Evolutionary conservation across 768 basidiomycete genomes (phyloP), one percentile per base, ranked within the genome.

Genomic region (Tricholoma sp.): DNA sequence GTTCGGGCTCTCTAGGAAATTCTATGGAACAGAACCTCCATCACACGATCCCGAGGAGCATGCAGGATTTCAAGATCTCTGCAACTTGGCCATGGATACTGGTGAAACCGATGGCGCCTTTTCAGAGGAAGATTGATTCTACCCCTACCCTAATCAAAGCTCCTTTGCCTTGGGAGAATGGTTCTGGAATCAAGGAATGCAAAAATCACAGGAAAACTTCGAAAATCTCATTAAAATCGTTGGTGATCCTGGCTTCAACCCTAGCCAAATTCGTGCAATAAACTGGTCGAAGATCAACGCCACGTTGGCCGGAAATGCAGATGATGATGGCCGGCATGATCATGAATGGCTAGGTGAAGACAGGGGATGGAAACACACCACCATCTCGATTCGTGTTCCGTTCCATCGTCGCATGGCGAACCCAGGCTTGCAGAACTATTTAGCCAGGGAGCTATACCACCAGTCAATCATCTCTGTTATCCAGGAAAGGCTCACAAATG

Each of bases 111-210:
- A 7, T 41, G 39, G n/a, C 7, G n/a, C 5, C 3, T 4, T 17
- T n/a, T 41, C 15, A n/a, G 9, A 10, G 2, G 29, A 32, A 1
- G 8, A 33, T 11, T 47, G 4, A 17, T 32, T 36, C 3, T 44
- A 33, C 10, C 55, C 50, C 1, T 56, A 56, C 34, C 55, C 50
- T 7, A 56, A 56, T 18, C 9, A 17, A 42, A 52, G 20, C 24
- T 56, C 55, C 3, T 56, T 51, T 13, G 8, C 34, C 12, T 50
- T 56, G 18, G 55, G 55, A 20, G 55, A 56, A 18, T 56, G 55
- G 55, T 44, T 15, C 28, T 56, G 55, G 55, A 44, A 51, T 31
- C 24, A 42, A 3, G 20, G 50, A n/a, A 13, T 15, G 8, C 55
- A 56, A 51, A 6, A 13, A 29, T 13, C 42, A 44, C 8, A 37